phyloP scores from a whole-genome alignment of 169 alveolate species.

The Babesia bovis region DNA sequence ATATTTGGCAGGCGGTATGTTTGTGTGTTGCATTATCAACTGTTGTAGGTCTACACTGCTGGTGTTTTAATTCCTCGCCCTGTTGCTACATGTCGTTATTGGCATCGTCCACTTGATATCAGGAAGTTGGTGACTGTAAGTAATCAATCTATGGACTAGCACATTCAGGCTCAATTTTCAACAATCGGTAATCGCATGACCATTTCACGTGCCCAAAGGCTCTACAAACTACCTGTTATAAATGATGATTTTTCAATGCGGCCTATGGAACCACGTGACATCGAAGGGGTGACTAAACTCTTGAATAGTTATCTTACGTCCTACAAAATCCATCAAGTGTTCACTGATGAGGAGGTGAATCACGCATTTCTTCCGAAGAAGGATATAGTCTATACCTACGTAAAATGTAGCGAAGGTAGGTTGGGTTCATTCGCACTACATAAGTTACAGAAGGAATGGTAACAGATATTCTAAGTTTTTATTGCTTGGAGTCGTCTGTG shows the following conservation, averaged over 20 bases:
- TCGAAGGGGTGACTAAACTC: constrained; percentile 78
- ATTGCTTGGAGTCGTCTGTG: constrained; percentile 89
- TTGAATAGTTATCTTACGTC: constrained; percentile 72
- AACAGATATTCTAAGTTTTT: constrained; percentile 92
- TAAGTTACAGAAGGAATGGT: constrained; percentile 64
- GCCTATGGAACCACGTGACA: constrained; percentile 87
- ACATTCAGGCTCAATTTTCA: constrained; percentile 77
- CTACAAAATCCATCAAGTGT: constrained; percentile 82
- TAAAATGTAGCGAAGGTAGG: constrained; percentile 77
- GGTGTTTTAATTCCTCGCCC: constrained; percentile 96
- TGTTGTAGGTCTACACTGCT: constrained; percentile 87
- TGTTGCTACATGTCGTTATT: constrained; percentile 88
- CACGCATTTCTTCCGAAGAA: constrained; percentile 89
- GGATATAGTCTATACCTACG: constrained; percentile 90
- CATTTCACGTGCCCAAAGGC: constrained; percentile 85
- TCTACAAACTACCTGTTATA: constrained; percentile 81
- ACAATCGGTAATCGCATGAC: constrained; percentile 84
- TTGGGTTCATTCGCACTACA: constrained; percentile 19
- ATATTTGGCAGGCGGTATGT: constrained; percentile 94
- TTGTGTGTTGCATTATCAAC: neutral
- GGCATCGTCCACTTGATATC: constrained; percentile 84
- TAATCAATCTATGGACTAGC: neutral
- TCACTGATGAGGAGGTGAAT: constrained; percentile 86
- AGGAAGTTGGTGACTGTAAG: constrained; percentile 84
- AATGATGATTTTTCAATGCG: constrained; percentile 68